phyloP scores from a whole-genome alignment of 1,284 basidiomycete genomes.

The Austroboletus niveus region DNA sequence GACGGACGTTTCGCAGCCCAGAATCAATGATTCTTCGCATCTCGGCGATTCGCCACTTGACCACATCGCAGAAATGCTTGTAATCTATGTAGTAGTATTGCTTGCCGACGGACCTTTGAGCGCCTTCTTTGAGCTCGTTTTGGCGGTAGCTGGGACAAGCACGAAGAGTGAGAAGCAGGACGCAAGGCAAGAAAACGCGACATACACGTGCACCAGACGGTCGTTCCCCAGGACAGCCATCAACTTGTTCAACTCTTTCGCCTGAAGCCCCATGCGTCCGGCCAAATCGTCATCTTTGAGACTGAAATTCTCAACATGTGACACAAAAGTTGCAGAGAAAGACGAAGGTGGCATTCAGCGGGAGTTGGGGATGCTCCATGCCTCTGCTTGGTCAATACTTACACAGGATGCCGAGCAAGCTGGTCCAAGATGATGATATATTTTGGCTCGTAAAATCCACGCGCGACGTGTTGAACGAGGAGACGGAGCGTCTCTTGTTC shows the following conservation, averaged over 20 bases:
- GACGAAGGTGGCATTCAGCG: conserved; percentile 19
- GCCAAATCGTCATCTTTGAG: conserved; percentile 92
- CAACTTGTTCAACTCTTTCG: conserved; percentile 93
- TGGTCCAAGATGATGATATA: conserved; percentile 93
- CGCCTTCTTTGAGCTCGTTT: conserved; percentile 83
- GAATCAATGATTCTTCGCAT: conserved; percentile 91
- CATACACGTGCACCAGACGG: conserved; percentile 80
- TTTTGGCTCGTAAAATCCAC: conserved; percentile 93
- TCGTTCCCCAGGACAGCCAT: conserved; percentile 86
- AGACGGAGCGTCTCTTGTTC: conserved; percentile 72
- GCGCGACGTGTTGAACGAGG: conserved; percentile 89
- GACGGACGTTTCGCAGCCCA: conserved; percentile 74
- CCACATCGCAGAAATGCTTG: conserved; percentile 92
- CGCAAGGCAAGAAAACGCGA: conserved; percentile 13
- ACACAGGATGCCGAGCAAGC: conserved; percentile 89
- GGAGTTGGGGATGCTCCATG: conserved; percentile 14
- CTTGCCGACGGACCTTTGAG: conserved; percentile 74
- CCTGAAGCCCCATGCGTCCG: conserved; percentile 80
- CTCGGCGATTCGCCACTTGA: conserved; percentile 96
- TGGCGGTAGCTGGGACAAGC: conserved; percentile 65
- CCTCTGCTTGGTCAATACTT: conserved; percentile 48
- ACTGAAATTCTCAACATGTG: conserved; percentile 43
- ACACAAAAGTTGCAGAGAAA: conserved; percentile 17
- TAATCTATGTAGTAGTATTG: conserved; percentile 98
- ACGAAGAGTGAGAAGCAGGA: conserved; percentile 5